Conservation (phyloP, 2,329 filamentous ascomycete genomes). For the Aciculosporium take region DNA sequence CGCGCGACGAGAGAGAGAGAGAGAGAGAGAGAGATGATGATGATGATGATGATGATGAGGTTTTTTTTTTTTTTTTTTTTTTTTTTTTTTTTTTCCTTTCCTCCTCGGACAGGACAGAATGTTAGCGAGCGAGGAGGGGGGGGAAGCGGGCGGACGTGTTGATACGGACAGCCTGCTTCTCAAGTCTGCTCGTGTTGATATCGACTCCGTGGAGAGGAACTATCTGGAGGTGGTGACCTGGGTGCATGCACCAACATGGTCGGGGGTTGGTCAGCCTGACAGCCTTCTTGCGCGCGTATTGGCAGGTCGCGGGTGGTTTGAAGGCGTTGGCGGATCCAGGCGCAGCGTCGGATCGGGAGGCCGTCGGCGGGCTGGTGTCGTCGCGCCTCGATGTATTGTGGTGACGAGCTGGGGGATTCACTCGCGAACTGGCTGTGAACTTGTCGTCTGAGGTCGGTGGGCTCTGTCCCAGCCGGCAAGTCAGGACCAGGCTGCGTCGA, state of each 20-base stretch:
- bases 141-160: no score
- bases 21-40: neutral
- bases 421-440: no score
- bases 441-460: no score
- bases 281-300: constrained; percentile 7
- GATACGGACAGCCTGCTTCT: neutral
- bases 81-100: neutral
- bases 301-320: neutral
- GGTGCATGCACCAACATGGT: constrained; percentile 28
- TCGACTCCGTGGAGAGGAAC: constrained; percentile 22
- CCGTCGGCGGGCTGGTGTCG: neutral
- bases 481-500: no score
- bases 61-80: neutral
- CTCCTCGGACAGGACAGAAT: no score
- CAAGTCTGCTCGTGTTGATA: constrained; percentile 12
- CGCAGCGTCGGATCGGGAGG: neutral
- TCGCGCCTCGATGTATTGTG: no score
- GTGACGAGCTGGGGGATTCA: no score
- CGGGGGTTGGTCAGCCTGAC: constrained; percentile 23
- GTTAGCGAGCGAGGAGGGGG: no score
- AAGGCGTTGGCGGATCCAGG: neutral
- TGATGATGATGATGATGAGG: no score
- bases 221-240: constrained; percentile 21
- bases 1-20: neutral
- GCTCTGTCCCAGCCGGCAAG: no score